Conservation (phyloP, 805 yeast species). For the Zygotorulaspora sp. region DNA sequence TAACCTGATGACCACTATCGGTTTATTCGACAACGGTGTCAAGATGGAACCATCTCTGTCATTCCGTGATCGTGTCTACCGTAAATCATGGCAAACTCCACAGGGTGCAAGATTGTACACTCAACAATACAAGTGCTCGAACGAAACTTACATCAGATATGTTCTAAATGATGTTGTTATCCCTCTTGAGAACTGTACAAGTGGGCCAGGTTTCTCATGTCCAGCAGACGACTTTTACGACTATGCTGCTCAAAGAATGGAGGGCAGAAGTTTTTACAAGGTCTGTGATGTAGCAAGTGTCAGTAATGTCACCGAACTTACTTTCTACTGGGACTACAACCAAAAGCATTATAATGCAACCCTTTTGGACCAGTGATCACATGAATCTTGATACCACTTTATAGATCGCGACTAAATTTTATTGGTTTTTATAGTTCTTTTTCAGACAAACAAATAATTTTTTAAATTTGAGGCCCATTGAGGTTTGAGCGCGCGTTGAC, state of each 20-base stretch:
- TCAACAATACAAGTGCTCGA: conserved; percentile 45
- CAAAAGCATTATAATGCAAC: conserved; percentile 11
- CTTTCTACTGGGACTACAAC: conserved; percentile 23
- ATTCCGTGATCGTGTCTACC: conserved; percentile 44
- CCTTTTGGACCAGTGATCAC: conserved; percentile 2
- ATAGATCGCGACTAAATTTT: too few relatives aligned
- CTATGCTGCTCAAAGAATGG: conserved; percentile 32
- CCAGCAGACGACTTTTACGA: conserved; percentile 35
- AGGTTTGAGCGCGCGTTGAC: too few relatives aligned
- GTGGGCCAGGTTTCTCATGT: conserved; percentile 54
- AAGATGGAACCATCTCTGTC: conserved; percentile 44
- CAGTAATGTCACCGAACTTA: conserved; percentile 20
- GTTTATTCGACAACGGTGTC: conserved; percentile 40
- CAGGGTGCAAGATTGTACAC: conserved; percentile 52
- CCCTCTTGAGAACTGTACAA: conserved; percentile 44
- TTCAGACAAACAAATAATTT: too few relatives aligned
- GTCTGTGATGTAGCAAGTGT: conserved; percentile 31
- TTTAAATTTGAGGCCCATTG: too few relatives aligned
- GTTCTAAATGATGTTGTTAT: conserved; percentile 51
- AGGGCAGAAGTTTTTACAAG: conserved; percentile 29
- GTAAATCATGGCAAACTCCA: conserved; percentile 47
- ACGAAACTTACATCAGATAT: conserved; percentile 43
- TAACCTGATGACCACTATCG: conserved; percentile 59
- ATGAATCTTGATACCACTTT: not conserved
- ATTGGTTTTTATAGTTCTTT: not conserved